Evolutionary conservation across 441 rosid species (phyloP), one percentile per base, ranked within the genome.

Genomic region (Pelargonium citronellum): DNA sequence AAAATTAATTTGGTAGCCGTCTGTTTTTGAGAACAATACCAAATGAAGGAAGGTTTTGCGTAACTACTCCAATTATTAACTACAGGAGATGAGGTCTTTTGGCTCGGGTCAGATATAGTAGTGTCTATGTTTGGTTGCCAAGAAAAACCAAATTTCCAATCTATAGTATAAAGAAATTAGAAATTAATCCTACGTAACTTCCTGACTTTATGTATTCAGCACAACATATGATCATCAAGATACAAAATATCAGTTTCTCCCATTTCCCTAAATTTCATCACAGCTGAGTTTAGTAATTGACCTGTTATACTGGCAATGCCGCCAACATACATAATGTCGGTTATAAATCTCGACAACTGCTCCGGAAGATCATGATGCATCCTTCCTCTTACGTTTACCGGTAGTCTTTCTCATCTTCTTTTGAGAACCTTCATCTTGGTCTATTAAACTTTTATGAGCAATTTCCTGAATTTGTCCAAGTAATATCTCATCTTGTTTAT

Each of bases 351-450:
- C 81, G 65, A 84, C 76, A 55, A 76, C 44, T 17, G 80, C 79
- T 66, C 85, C 88, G 51, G 77, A 85, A 75, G 83, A 84, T 68
- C 87, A 93, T 1, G 93, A 84, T 64, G 87, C 94, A 68, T 90
- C 95, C 69, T 87, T 91, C 68, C 95, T 89, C 83, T 84, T 86
- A 20, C 91, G 77, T 81, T 94, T 94, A 46, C 91, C 87, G 74
- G 81, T 80, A 75, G 86, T 83, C 69, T 86, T 86, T 74, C 95
- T 88, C 63, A 57, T 17, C 27, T 57, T 57, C 30, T 91, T 93
- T 64, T 96, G 80, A 0, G 84, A 84, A 77, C 83, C 69, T 47
- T 72, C 78, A 5, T 69, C 69, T 62, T 78, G 75, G 73, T 82
- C 78, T 39, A 82, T 71, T 69, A 84, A 69, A 77, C 86, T 82